These are phyloP conservation scores for Lipomyces japonicus DNA, from an alignment of 805 yeast genomes.

Conservation along the genomic window DNA sequence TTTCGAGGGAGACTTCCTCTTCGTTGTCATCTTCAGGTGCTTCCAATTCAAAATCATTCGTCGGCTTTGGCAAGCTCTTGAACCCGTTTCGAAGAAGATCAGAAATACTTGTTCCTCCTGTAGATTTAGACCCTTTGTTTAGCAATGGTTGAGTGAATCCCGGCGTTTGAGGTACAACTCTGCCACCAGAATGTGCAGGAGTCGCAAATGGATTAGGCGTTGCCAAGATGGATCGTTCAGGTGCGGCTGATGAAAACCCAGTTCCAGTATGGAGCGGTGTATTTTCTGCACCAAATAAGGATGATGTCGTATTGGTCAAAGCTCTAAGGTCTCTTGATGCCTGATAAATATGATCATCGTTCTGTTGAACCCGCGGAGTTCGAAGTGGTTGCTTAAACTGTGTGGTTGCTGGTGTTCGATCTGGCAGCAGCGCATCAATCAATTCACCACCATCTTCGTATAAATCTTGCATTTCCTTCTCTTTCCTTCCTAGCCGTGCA, in stretches of 20 bases:
- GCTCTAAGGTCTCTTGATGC: constrained; percentile 40
- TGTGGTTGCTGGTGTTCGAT: constrained; percentile 9
- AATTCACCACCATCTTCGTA: constrained; percentile 23
- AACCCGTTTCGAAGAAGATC: constrained; percentile 18
- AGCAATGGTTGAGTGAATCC: constrained; percentile 15
- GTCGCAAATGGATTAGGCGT: constrained; percentile 5
- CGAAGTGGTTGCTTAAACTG: constrained; percentile 9
- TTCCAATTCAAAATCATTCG: constrained; percentile 38
- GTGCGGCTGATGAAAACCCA: constrained; percentile 7
- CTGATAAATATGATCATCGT: constrained; percentile 39
- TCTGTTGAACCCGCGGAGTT: constrained; percentile 21
- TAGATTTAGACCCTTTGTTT: background rate
- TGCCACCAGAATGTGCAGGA: background rate
- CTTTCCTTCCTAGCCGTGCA: constrained; percentile 32
- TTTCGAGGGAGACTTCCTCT: constrained; percentile 12
- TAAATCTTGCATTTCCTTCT: constrained; percentile 25
- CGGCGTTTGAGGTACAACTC: background rate
- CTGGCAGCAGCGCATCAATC: constrained; percentile 21
- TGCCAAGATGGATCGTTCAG: background rate
- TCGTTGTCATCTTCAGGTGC: constrained; percentile 38
- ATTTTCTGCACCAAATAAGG: constrained; percentile 36
- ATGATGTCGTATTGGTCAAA: constrained; percentile 38
- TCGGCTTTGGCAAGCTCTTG: constrained; percentile 41
- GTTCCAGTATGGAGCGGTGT: constrained; percentile 24
- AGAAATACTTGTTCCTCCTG: constrained; percentile 4